Conservation (phyloP, 2,329 filamentous ascomycete species). For the Ophiostoma sp. region DNA sequence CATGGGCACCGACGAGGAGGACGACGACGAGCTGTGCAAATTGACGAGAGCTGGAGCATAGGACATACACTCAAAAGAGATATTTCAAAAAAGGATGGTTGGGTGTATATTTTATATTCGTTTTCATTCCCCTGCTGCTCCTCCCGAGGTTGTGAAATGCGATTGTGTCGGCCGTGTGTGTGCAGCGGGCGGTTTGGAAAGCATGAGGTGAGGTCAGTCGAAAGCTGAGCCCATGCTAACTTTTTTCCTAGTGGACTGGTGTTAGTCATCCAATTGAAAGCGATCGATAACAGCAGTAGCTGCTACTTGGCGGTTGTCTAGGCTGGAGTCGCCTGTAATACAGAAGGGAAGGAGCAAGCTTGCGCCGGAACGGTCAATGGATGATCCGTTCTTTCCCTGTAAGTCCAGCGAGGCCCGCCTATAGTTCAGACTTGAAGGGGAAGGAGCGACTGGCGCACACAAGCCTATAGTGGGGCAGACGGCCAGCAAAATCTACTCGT, state of each 20-base stretch:
- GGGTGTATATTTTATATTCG: not conserved
- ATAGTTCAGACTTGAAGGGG: not conserved
- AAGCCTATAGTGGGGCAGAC: conserved; percentile 20
- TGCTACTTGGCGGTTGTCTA: not conserved
- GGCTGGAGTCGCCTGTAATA: not conserved
- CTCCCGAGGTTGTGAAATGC: not conserved
- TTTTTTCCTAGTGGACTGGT: conserved; percentile 19
- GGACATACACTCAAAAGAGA: not conserved
- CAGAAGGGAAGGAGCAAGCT: conserved; percentile 18
- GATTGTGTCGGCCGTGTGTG: not conserved
- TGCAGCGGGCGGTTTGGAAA: not conserved
- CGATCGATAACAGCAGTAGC: not conserved
- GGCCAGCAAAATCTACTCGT: conserved; percentile 4
- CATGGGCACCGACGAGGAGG: not conserved
- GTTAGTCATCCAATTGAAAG: conserved; percentile 9
- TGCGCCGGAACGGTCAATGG: conserved; percentile 23
- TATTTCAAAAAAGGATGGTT: not conserved
- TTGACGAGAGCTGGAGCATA: not conserved
- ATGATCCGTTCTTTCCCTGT: conserved; percentile 20
- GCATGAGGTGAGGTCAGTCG: conserved; percentile 1
- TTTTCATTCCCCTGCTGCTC: not conserved
- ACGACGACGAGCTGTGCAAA: not conserved
- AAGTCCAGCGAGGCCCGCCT: conserved; percentile 12
- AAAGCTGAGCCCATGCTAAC: not conserved
- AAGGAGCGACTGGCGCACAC: conserved; percentile 19